Conservation (phyloP, 2,329 filamentous ascomycete species). For the Ceratocystis cacaofunesta region DNA sequence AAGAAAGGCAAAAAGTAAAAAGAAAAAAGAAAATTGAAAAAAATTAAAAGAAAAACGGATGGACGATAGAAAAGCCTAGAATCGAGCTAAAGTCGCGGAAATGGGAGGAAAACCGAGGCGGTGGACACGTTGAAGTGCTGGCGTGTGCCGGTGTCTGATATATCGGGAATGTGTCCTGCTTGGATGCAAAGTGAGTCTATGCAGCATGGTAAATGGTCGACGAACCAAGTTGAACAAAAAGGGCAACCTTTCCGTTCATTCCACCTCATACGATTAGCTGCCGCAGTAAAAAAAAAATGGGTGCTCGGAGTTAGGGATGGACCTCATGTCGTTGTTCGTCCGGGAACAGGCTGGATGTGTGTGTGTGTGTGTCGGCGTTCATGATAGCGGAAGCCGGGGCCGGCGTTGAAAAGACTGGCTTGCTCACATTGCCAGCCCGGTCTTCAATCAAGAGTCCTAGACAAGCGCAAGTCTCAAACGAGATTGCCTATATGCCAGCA, state of each 20-base stretch:
- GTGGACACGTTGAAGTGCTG: background rate
- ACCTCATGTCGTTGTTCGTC: background rate
- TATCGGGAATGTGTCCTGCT: slow-evolving; percentile 5
- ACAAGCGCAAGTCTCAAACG: background rate
- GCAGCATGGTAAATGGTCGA: slow-evolving; percentile 2
- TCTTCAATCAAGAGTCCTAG: slow-evolving; percentile 8
- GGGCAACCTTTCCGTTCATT: background rate
- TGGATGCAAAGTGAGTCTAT: slow-evolving; percentile 10
- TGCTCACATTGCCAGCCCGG: background rate
- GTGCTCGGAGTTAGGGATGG: too few species aligned
- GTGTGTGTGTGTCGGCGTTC: background rate
- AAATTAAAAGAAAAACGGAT: background rate
- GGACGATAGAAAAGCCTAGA: background rate
- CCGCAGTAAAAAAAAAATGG: background rate
- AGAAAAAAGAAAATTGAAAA: background rate
- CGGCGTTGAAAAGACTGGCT: background rate
- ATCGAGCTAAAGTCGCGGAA: background rate
- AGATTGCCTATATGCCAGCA: slow-evolving; percentile 11
- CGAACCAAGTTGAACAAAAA: slow-evolving; percentile 4
- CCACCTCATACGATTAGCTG: background rate
- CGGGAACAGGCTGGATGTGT: background rate
- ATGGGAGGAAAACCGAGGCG: background rate
- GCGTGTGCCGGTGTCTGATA: background rate
- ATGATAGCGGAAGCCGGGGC: background rate
- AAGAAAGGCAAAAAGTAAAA: background rate